Evolutionary conservation across 495 filamentous ascomycete species (phyloP), one percentile per base, ranked within the genome.

Genomic region (Aspergillus hancockii): DNA sequence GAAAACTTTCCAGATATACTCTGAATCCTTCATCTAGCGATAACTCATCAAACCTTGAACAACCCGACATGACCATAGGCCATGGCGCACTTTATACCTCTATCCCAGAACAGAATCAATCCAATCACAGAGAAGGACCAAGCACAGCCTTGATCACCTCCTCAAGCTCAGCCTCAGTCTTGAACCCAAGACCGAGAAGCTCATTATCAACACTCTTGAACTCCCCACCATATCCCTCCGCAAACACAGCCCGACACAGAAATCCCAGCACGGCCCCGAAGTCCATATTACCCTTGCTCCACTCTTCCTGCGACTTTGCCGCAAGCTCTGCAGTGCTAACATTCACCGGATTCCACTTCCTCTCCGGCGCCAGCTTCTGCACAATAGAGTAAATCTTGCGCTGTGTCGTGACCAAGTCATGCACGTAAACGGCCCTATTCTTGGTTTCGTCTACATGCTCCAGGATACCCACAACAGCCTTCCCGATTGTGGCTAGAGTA

Each of bases 161-260:
- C 50, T 63, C 53, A 14, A 63, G 30, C 40, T 63, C 49, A 19
- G 40, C 32, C 6, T 58, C 45, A 2, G 50, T 43, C 51, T 43
- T 58, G 10, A n/a, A 23, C n/a, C 25, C 25, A 22, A 63, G 38
- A 1, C 55, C 60, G n/a, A 63, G 55, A 14, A 63, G 50, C 22
- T 63, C 31, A 40, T 63, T 63, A 25, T 63, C 60, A 23, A 58
- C 55, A n/a, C 25, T 14, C 40, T 50, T 7, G 14, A 63, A 63
- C 36, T 58, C 55, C 18, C 55, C 60, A n/a, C 60, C 55, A 50
- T 63, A 63, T 9, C 60, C 60, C 10, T 63, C 55, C 6, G 40
- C 55, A 41, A 54, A 55, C 0, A 63, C 55, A 0, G 60, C 38
- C 14, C 60, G 49, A 34, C 18, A 31, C 13, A 63, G 49, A n/a